Base-by-base conservation (phyloP, 768 basidiomycete genomes). In the Pleurotus ostreatus region DNA sequence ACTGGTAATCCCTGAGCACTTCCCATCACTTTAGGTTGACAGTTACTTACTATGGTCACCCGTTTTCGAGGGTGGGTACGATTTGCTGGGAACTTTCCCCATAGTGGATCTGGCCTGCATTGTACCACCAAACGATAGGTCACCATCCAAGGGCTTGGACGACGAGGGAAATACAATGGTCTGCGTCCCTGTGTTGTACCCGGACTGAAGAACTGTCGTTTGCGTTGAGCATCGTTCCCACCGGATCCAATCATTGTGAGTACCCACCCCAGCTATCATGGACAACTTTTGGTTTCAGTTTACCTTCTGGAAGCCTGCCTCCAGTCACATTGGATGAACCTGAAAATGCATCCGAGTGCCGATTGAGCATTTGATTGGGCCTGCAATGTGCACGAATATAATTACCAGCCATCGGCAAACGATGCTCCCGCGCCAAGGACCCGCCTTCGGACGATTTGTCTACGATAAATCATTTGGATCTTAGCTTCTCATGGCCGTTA, bases 301-400 rank as follows among this genome's bases (percentile, higher is more conserved):
- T 34, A 41, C 38, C 39, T 53, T 53, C 51, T 41, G 51, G 51
- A 53, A 53, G 51, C 51, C 51, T 20, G 37, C 37, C 22, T 41
- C 51, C 51, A 49, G 48, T 22, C 37, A 41, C 25, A 53, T 41
- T 53, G 51, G 51, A 53, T 53, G 51, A 23, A 41, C 51, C 51
- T 53, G 39, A 18, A 34, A 11, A 34, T 11, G 11, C 9, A 11
- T 9, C 8, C 37, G 38, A n/a, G 20, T 5, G n/a, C 12, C 22
- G 9, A 26, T 38, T 53, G 39, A 41, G 39, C 51, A 39, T 20
- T 40, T 53, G 51, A 41, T 41, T 40, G 11, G 15, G 41, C n/a
- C 8, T 18, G 12, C 39, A 53, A 9, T 34, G 30, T 34, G 13
- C 23, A 49, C 30, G 26, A 37, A 12, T 37, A 37, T 41, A 53